Conservation (phyloP, 768 basidiomycete genomes). For the Pholiota conissans region DNA sequence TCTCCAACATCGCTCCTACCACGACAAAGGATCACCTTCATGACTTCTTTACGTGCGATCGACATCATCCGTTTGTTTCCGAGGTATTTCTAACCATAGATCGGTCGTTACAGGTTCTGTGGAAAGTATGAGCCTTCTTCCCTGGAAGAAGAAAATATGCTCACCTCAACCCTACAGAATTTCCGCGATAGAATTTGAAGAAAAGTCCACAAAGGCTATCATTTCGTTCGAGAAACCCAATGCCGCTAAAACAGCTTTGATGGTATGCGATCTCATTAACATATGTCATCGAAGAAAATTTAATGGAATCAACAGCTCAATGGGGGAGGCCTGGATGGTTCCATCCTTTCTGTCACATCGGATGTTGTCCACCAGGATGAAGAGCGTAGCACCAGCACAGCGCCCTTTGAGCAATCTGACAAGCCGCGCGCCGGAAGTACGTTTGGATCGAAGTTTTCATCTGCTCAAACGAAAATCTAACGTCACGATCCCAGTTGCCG, state of each 20-base stretch:
- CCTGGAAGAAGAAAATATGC: neutral
- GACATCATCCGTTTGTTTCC: slow-evolving; percentile 4
- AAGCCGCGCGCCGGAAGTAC: slow-evolving; percentile 88
- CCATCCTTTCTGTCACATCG: slow-evolving; percentile 68
- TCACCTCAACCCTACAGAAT: slow-evolving; percentile 45
- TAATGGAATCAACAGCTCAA: slow-evolving; percentile 46
- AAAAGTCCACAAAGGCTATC: slow-evolving; percentile 45
- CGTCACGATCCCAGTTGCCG: slow-evolving; percentile 61
- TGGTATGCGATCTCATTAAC: slow-evolving; percentile 42
- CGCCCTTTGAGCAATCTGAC: slow-evolving; percentile 74
- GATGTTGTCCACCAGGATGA: slow-evolving; percentile 61
- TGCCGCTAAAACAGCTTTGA: slow-evolving; percentile 83
- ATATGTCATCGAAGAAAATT: neutral
- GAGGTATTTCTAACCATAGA: slow-evolving; percentile 9
- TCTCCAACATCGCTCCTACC: slow-evolving; percentile 64
- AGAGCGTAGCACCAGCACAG: slow-evolving; percentile 36
- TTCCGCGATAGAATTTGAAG: slow-evolving; percentile 53
- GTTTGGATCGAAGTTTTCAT: slow-evolving; percentile 17
- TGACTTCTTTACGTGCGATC: slow-evolving; percentile 78
- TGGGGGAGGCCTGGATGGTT: slow-evolving; percentile 75
- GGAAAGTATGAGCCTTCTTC: slow-evolving; percentile 61
- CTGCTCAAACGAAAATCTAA: slow-evolving; percentile 4
- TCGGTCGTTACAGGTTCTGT: slow-evolving; percentile 63
- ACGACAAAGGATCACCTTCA: slow-evolving; percentile 70
- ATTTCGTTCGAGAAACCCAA: slow-evolving; percentile 83